Evolutionary conservation across 306 rosid genomes (phyloP), one percentile per base, ranked within the genome.

Genomic region (Arachis stenosperma): DNA sequence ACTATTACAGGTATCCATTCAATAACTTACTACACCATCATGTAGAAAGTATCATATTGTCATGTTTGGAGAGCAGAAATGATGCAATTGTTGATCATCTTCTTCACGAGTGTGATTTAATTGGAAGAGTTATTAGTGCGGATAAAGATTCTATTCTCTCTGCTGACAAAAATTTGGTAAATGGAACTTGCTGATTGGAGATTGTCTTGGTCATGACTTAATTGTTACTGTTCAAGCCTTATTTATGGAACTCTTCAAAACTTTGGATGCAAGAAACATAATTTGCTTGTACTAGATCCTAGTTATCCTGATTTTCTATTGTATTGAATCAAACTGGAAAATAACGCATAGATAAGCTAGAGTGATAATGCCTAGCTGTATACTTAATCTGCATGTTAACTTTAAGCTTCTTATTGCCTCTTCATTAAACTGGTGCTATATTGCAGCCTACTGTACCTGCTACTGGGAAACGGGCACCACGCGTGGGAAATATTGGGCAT

Each of bases 11-110:
- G 89, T 95, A 91, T 82, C 97, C 97, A 3, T 91, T 81, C 85
- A 95, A 95, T 82, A 95, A 90, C 52, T 72, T 90, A 12, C 66
- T 95, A 76, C 99, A 95, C 69, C 99, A 91, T 84, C 99, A 92
- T 79, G 90, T 90, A 62, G 98, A 95, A 75, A 95, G 94, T 81
- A 90, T 91, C 62, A 75, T 91, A 68, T 48, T 87, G 41, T 92
- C 97, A 30, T 91, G 97, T 76, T 88, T 91, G 88, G 99, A 90
- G 73, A 91, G 99, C 77, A 90, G 86, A 90, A 81, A 72, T 46
- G 90, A 90, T 69, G 80, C 73, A 42, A 70, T 90, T 66, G 88
- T 86, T 69, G 85, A 84, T 73, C 96, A 91, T 86, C 89, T 95
- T 81, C 96, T 95, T 54, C 86, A 48, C 72, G 97, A 90, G 67